Conservation (phyloP, 2,329 filamentous ascomycete species). For the Domatiomyces catenatus region DNA sequence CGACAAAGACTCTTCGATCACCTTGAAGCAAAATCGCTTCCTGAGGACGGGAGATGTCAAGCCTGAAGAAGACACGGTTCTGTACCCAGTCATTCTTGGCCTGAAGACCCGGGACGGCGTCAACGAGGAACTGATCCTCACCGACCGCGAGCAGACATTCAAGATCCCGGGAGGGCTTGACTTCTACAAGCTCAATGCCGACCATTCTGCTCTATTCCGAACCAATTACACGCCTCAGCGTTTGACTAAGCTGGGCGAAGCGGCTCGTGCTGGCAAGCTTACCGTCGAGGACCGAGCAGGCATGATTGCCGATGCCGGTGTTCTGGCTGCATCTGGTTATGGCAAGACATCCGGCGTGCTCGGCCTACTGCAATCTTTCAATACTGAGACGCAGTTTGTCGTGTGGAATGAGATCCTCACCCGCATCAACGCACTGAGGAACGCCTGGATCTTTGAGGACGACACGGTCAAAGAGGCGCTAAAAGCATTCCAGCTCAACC, state of each 20-base stretch:
- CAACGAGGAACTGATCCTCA: slow-evolving; percentile 58
- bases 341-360: slow-evolving; percentile 84
- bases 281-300: slow-evolving; percentile 83
- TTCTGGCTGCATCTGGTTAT: slow-evolving; percentile 76
- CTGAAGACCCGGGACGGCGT: slow-evolving; percentile 72
- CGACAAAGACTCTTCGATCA: slow-evolving; percentile 54
- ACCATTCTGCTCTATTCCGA: slow-evolving; percentile 83
- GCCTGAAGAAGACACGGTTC: slow-evolving; percentile 73
- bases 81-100: slow-evolving; percentile 82
- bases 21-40: slow-evolving; percentile 89
- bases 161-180: slow-evolving; percentile 57
- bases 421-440: slow-evolving; percentile 61
- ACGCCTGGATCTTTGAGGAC: slow-evolving; percentile 81
- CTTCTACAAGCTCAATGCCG: slow-evolving; percentile 94
- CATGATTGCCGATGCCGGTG: slow-evolving; percentile 86
- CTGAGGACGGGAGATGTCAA: slow-evolving; percentile 82
- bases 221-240: slow-evolving; percentile 75
- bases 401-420: slow-evolving; percentile 88
- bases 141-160: slow-evolving; percentile 59
- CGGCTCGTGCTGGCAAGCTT: slow-evolving; percentile 65
- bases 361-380: slow-evolving; percentile 67
- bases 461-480: slow-evolving; percentile 54
- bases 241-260: slow-evolving; percentile 71
- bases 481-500: slow-evolving; percentile 65
- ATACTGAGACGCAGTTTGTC: slow-evolving; percentile 68